Evolutionary conservation across 1,284 basidiomycete genomes (phyloP).

Genomic region (Irpex sp.): DNA sequence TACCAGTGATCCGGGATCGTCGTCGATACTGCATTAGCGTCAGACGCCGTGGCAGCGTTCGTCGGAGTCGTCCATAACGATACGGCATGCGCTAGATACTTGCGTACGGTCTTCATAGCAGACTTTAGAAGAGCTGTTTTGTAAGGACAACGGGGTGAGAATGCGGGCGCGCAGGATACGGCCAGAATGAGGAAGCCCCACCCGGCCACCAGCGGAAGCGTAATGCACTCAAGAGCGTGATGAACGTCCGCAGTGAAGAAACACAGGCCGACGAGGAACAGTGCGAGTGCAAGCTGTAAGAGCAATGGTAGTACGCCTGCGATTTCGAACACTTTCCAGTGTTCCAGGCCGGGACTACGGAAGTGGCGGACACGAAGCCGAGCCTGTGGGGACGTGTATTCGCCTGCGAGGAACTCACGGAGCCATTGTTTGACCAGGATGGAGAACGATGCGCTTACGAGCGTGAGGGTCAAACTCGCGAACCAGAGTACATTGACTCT

Average conservation of each 20-base stretch:
- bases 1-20: no score
- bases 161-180: slow-evolving; percentile 9
- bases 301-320: slow-evolving; percentile 23
- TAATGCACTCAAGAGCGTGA: slow-evolving; percentile 2
- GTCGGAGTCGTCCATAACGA: no score
- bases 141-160: neutral
- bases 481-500: slow-evolving; percentile 24
- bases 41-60: no score
- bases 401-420: slow-evolving; percentile 13
- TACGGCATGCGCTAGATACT: neutral
- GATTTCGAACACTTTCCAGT: slow-evolving; percentile 22
- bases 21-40: no score
- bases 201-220: slow-evolving; percentile 8
- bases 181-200: slow-evolving; percentile 15
- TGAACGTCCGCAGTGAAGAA: slow-evolving; percentile 17
- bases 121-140: neutral
- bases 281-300: slow-evolving; percentile 19
- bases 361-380: slow-evolving; percentile 12
- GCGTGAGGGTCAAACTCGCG: slow-evolving; percentile 20
- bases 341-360: slow-evolving; percentile 9
- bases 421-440: slow-evolving; percentile 26
- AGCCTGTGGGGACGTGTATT: slow-evolving; percentile 8
- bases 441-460: slow-evolving; percentile 21
- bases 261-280: slow-evolving; percentile 26
- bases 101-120: neutral